Conservation (phyloP, 768 basidiomycete species). For the Hemileccinum rubropunctum region DNA sequence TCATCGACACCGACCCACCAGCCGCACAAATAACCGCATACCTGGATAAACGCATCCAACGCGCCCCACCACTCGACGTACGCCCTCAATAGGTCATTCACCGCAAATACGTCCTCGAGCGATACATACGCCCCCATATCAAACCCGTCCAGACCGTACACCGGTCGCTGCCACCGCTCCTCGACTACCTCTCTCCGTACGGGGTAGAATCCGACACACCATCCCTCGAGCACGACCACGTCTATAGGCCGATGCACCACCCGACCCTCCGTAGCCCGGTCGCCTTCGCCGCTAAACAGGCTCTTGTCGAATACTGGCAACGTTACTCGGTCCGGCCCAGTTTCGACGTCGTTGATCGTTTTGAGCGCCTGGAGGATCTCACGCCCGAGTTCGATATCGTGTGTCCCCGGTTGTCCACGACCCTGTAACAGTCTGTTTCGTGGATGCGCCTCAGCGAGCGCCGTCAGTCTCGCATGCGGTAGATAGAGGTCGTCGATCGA, state of each 20-base stretch:
- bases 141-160: conserved; percentile 27
- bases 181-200: conserved; percentile 50
- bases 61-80: conserved; percentile 70
- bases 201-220: conserved; percentile 89
- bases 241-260: conserved; percentile 57
- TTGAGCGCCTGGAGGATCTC: conserved; percentile 50
- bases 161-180: conserved; percentile 44
- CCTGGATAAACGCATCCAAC: conserved; percentile 78
- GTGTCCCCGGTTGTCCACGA: conserved; percentile 92
- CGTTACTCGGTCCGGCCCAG: conserved; percentile 31
- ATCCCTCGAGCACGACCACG: conserved; percentile 91
- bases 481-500: conserved; percentile 89
- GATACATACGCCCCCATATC: conserved; percentile 37
- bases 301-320: conserved; percentile 91
- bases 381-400: conserved; percentile 71
- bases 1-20: background rate
- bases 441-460: conserved; percentile 49
- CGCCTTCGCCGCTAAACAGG: conserved; percentile 75
- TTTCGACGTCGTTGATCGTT: conserved; percentile 31
- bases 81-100: conserved; percentile 58
- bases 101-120: conserved; percentile 53
- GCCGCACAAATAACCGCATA: conserved; percentile 21
- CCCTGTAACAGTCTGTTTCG: conserved; percentile 70
- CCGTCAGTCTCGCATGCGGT: conserved; percentile 56
- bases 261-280: conserved; percentile 52